These are phyloP conservation scores for Rutstroemia sp. DNA, from an alignment of 2,329 filamentous ascomycete species.

Conservation along the genomic window DNA sequence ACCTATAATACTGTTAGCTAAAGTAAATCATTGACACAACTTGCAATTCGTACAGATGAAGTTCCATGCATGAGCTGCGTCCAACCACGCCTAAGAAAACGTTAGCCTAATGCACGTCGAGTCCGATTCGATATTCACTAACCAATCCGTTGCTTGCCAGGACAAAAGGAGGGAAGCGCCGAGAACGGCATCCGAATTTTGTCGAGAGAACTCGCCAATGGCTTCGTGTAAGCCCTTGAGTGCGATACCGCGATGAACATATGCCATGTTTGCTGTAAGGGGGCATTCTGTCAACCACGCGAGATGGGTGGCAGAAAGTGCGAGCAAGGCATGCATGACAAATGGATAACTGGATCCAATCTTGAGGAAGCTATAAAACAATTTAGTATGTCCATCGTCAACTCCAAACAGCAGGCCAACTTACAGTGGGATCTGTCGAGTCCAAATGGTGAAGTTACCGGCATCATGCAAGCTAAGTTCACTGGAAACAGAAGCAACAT, in stretches of 20 bases:
- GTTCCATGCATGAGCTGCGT: slow-evolving; percentile 87
- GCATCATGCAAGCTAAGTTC: slow-evolving; percentile 72
- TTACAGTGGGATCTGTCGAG: slow-evolving; percentile 85
- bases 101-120: neutral
- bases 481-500: slow-evolving; percentile 78
- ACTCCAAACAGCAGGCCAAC: slow-evolving; percentile 30
- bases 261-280: slow-evolving; percentile 80
- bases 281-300: slow-evolving; percentile 82
- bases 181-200: slow-evolving; percentile 84
- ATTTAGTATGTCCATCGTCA: neutral
- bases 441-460: slow-evolving; percentile 86
- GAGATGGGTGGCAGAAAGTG: slow-evolving; percentile 91
- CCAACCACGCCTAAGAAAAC: slow-evolving; percentile 71
- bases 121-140: slow-evolving; percentile 36
- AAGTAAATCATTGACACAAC: slow-evolving; percentile 11
- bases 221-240: slow-evolving; percentile 83
- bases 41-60: slow-evolving; percentile 60
- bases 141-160: slow-evolving; percentile 97
- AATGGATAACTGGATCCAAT: slow-evolving; percentile 77
- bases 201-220: slow-evolving; percentile 74
- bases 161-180: slow-evolving; percentile 87
- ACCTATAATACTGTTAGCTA: slow-evolving; percentile 46
- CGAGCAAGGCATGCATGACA: slow-evolving; percentile 89
- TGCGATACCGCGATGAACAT: slow-evolving; percentile 79
- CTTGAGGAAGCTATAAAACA: slow-evolving; percentile 58